Base-by-base conservation (phyloP, 306 rosid genomes). In the Ammopiptanthus mongolicus region DNA sequence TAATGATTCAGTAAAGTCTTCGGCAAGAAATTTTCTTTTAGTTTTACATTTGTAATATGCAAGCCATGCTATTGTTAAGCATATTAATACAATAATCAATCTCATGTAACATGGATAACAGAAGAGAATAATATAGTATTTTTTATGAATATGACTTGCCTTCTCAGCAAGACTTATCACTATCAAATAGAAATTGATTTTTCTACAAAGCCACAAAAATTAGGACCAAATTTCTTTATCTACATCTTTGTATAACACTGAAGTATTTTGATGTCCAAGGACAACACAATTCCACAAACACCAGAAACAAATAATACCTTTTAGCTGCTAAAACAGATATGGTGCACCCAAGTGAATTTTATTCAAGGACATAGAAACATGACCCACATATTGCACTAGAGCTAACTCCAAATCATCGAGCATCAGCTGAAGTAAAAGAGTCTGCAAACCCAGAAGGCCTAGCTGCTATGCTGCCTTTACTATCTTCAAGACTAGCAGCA, bases 401-500 rank as follows among this genome's bases (percentile, higher is more conserved):
- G 28, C 34, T 61, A 12, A 61, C 48, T 68, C 42, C 28, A 41
- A 71, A 51, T 92, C 85, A 92, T 81, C 92, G 47, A 53, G 87
- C 98, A 81, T 88, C 90, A 17, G 65, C 34, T 15, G 92, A 92
- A 50, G 91, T 88, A 65, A 92, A 86, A 14, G 92, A 90, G 6
- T 90, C 86, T 12, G 98, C 92, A 60, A 92, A 92, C 0, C 96
- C 91, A n/a, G 21, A 0, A 48, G 98, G 96, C 77, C 86, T 83
- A 0, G 85, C 76, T 21, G 96, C 90, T 68, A 90, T 87, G 71
- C 94, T 92, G 15, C 86, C 85, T 55, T 82, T 85, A 69, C 91
- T 92, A 63, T 88, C 88, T 33, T 81, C 78, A 68, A 87, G 67
- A 72, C 87, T 84, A 36, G 65, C 60, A 56, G 60, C 22, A 81